Conservation (phyloP, 202 grass and related monocot genomes). For the Hordeum pubiflorum region DNA sequence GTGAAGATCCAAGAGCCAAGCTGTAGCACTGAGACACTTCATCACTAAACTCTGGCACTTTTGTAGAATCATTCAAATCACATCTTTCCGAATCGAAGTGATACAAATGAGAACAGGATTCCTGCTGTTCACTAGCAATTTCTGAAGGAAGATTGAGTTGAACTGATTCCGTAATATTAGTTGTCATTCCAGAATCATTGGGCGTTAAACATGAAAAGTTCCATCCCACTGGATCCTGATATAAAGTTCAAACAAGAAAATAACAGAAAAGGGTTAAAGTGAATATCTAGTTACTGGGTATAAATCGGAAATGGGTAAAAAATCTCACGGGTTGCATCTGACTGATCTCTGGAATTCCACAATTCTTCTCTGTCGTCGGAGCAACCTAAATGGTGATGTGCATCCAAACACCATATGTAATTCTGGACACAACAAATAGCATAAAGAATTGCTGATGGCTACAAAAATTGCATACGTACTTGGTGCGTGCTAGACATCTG, state of each 20-base stretch:
- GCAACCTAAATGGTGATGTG: slow-evolving; percentile 34
- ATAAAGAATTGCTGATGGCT: background rate
- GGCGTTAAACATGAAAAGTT: slow-evolving; percentile 19
- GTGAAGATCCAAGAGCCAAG: slow-evolving; percentile 10
- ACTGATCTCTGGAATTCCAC: background rate
- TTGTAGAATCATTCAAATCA: slow-evolving; percentile 1
- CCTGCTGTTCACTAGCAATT: slow-evolving; percentile 30
- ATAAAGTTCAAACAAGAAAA: slow-evolving; percentile 18
- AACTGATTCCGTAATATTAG: slow-evolving; percentile 33
- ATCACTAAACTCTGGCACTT: background rate
- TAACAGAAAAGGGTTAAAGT: slow-evolving; percentile 18
- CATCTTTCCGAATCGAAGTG: slow-evolving; percentile 14
- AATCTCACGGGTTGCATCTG: slow-evolving; percentile 15
- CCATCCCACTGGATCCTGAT: slow-evolving; percentile 21
- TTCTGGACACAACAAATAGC: background rate
- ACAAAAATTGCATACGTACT: slow-evolving; percentile 20
- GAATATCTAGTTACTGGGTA: background rate
- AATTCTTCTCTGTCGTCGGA: slow-evolving; percentile 1
- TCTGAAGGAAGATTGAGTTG: slow-evolving; percentile 37
- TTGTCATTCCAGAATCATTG: slow-evolving; percentile 13
- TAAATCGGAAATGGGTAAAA: slow-evolving; percentile 11
- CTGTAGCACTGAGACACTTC: slow-evolving; percentile 17
- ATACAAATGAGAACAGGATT: slow-evolving; percentile 19
- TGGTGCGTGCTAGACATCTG: slow-evolving; percentile 24
- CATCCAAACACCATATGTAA: background rate